Evolutionary conservation across 768 basidiomycete species (phyloP), one percentile per base, ranked within the genome.

Genomic region (Cyclocybe aegerita): DNA sequence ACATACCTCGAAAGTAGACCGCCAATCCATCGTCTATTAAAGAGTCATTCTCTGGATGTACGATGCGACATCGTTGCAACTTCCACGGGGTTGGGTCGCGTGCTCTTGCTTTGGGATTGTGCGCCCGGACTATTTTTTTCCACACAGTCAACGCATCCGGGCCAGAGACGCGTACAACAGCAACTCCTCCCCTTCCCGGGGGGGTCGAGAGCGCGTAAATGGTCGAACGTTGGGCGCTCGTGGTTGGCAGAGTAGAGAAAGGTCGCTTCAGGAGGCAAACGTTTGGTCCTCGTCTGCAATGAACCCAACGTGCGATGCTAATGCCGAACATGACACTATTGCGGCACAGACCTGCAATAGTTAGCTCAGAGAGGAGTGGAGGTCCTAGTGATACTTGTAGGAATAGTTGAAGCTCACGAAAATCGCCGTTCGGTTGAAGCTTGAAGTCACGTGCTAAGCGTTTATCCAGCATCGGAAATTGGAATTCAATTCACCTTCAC

Each of bases 161-260:
- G 0, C 93, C 93, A 2, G 92, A 93, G 7, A 96, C 72, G 50
- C 93, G 79, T 45, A 95, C 70, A 35, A 96, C 83, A 1, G 85
- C 90, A 12, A 96, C 78, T 11, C 93, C 93, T 3, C 80, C 91
- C 54, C 86, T 92, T 1, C 92, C 93, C 2, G 88, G 83, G 1
- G 93, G 90, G 0, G 92, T 93, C 0, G 93, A 90, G 23, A 94
- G 75, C 1, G 93, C 93, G 63, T 88, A 96, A 40, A 96, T 90
- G 2, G 93, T 95, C 16, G 67, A 60, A n/a, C 77, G 72, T 62
- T 90, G 86, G 4, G 85, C 74, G 53, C 75, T 70, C 15, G 76
- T 76, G 34, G 59, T 63, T 32, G 67, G 55, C 35, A 65, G 43
- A 59, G 70, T 48, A 12, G 48, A 17, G 11, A 50, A 12, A 46